Evolutionary conservation across 2,329 filamentous ascomycete genomes (phyloP).

Genomic region (Arthrobotrys conoides): DNA sequence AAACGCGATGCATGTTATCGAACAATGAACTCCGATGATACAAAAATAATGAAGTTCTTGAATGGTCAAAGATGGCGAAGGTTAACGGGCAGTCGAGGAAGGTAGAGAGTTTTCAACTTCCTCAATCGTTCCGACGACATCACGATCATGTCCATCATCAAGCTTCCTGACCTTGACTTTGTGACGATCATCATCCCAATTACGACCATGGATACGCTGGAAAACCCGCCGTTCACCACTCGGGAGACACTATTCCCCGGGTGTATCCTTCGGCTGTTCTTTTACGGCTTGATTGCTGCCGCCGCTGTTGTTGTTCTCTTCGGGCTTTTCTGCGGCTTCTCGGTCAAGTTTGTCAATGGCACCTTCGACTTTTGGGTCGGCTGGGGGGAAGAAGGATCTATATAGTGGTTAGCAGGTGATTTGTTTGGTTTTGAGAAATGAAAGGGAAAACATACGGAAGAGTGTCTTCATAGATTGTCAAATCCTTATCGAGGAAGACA

Average conservation of each 20-base stretch:
- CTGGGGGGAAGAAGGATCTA: slow-evolving; percentile 71
- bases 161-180: not conserved
- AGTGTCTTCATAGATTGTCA: slow-evolving; percentile 77
- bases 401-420: not conserved
- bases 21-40: not conserved
- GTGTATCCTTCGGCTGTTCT: slow-evolving; percentile 9
- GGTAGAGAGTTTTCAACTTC: not conserved
- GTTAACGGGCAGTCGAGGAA: not conserved
- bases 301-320: not conserved
- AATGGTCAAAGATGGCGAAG: not conserved
- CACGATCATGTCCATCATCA: not conserved
- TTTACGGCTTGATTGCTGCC: not conserved
- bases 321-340: slow-evolving; percentile 14
- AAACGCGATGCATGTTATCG: not conserved
- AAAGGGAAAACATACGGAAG: slow-evolving; percentile 77
- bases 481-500: slow-evolving; percentile 84
- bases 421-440: not conserved
- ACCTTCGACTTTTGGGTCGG: slow-evolving; percentile 65
- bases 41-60: too few relatives aligned
- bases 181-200: slow-evolving; percentile 8
- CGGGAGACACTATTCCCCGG: slow-evolving; percentile 37
- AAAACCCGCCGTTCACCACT: slow-evolving; percentile 5
- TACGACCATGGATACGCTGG: not conserved
- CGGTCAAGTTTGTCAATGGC: slow-evolving; percentile 52
- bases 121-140: not conserved